phyloP scores from a whole-genome alignment of 2,329 filamentous ascomycete species.

The Tolypocladium sp. region DNA sequence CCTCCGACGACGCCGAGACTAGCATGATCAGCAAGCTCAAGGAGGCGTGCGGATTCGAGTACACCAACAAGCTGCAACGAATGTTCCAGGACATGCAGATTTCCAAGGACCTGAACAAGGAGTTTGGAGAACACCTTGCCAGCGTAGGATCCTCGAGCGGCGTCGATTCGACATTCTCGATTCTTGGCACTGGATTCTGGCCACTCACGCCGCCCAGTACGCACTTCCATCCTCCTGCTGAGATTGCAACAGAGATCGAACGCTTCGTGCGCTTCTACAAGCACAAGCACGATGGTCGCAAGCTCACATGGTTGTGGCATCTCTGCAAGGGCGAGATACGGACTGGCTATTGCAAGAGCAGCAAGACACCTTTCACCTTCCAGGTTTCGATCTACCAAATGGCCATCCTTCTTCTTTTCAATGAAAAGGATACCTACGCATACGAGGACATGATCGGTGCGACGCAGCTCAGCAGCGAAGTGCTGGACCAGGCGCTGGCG shows the following conservation, averaged over 20 bases:
- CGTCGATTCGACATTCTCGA: constrained; percentile 79
- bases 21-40: constrained; percentile 99
- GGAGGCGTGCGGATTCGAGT: constrained; percentile 96
- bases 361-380: constrained; percentile 90
- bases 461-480: constrained; percentile 72
- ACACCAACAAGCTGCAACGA: constrained; percentile 97
- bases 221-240: constrained; percentile 76
- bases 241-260: constrained; percentile 81
- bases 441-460: constrained; percentile 82
- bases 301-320: constrained; percentile 97
- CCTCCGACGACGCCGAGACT: constrained; percentile 93
- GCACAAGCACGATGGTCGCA: constrained; percentile 92
- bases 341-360: constrained; percentile 81
- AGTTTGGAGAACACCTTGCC: constrained; percentile 71
- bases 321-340: constrained; percentile 96
- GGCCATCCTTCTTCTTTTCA: constrained; percentile 91
- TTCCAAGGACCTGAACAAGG: constrained; percentile 89
- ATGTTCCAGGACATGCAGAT: constrained; percentile 99
- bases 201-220: constrained; percentile 81
- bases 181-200: constrained; percentile 96
- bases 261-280: constrained; percentile 88
- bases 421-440: constrained; percentile 74
- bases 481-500: constrained; percentile 74
- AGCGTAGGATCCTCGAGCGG: constrained; percentile 50
- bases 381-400: constrained; percentile 98